Base-by-base conservation (phyloP, 192 early-diverging fungal genomes). In the Chytriomyces sp. region DNA sequence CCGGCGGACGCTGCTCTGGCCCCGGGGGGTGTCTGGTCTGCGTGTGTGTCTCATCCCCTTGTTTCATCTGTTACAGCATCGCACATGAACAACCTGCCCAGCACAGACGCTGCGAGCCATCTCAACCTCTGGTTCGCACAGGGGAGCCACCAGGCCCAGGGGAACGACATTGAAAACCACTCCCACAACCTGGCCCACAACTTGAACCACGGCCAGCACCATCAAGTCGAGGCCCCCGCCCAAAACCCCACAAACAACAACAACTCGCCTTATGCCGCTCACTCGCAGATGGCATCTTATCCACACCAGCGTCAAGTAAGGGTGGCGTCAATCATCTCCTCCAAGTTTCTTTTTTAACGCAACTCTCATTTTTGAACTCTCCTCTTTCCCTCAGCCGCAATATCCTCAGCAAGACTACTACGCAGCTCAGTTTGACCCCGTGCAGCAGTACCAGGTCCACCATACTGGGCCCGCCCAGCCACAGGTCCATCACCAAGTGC, bases 111-210 rank as follows among this genome's bases (percentile, higher is more conserved):
- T n/a, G 73, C 73, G 4, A 65, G 63, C 6, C 73, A 75, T 49
- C 35, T 75, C 18, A 75, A 75, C 45, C 64, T 75, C 13, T 75
- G 73, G 73, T 75, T 75, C 66, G 73, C 73, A 18, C 73, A 75
- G 46, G 73, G 73, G 1, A 26, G 18, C 45, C 73, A 75, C 73
- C 73, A 66, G 13, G 73, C 53, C 2, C 35, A 35, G 35, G 35
- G 35, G 4, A 35, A 35, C 35, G 35, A 35, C 35, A 35, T 35
- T 35, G 35, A 35, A 2, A 35, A 35, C 35, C 35, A 35, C 35
- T 35, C 35, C 35, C 35, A 35, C 35, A 35, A 35, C 35, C 2
- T 35, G 35, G 35, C 35, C 35, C 35, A 35, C 35, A 35, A 35
- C 35, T 35, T 35, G 35, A 35, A 35, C 35, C 35, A 35, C 35